Evolutionary conservation across 2,329 filamentous ascomycete species (phyloP).

Genomic region (Cercospora zeae-maydis): DNA sequence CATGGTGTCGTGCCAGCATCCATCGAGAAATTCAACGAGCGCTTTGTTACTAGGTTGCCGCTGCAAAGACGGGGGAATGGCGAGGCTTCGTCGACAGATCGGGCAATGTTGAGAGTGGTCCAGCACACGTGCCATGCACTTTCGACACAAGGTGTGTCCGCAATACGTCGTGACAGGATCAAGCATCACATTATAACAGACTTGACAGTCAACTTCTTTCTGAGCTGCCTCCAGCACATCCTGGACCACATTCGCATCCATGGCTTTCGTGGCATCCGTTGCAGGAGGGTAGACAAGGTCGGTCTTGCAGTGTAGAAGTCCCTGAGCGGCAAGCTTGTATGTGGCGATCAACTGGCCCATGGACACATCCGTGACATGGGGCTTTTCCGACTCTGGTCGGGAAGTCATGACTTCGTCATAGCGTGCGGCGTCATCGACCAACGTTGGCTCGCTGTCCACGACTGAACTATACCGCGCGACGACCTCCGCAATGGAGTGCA

Average conservation of each 20-base stretch:
- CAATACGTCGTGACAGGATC: conserved; percentile 82
- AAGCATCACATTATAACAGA: conserved; percentile 77
- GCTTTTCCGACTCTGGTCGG: conserved; percentile 36
- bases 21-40: conserved; percentile 60
- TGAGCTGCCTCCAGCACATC: conserved; percentile 60
- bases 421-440: conserved; percentile 43
- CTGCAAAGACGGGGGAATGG: conserved; percentile 49
- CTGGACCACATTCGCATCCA: conserved; percentile 53
- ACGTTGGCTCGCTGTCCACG: conserved; percentile 36
- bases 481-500: conserved; percentile 57
- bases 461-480: conserved; percentile 44
- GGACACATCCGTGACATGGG: conserved; percentile 43
- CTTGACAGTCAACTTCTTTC: conserved; percentile 78
- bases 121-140: conserved; percentile 70
- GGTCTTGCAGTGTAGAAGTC: conserved; percentile 54
- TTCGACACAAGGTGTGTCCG: conserved; percentile 84
- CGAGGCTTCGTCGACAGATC: conserved; percentile 67
- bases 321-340: conserved; percentile 62
- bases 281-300: conserved; percentile 36
- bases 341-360: conserved; percentile 63
- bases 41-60: conserved; percentile 58
- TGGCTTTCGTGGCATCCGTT: conserved; percentile 33
- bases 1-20: conserved; percentile 67
- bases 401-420: conserved; percentile 36
- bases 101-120: conserved; percentile 78